Base-by-base conservation (phyloP, 345 rosid genomes). In the Arabidopsis suecica region DNA sequence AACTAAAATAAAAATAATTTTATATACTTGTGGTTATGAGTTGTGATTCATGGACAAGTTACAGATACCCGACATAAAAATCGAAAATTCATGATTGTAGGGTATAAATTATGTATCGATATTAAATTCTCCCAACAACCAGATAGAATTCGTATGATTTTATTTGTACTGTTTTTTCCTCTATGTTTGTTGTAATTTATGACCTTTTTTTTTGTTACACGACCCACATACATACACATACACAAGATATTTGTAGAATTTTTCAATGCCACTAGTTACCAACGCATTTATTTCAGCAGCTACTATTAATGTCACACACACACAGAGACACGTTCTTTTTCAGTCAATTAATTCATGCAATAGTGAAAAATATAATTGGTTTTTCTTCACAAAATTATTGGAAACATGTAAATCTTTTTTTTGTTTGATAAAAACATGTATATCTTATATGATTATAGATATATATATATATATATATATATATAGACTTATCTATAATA, bases 111-210 rank as follows among this genome's bases (percentile, higher is more conserved):
- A 58, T 37, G 32, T 48, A 45, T 74, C 13, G 44, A 58, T 55
- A 75, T 76, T 76, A 6, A 68, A 53, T 76, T 16, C 8, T 32
- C 5, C 33, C 69, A 68, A 76, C 79, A 42, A 76, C 74, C 57
- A 68, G 69, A 75, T 48, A 67, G 14, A 49, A 50, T 74, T 57
- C 60, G 42, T 58, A 75, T 73, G 42, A 13, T 65, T 45, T 54
- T 34, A 28, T 25, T 28, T 57, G 9, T 44, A 65, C 40, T 59
- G 9, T 49, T 30, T 9, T 42, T 40, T 50, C 33, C 3, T 47
- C 34, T 47, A n/a, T 57, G 47, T 7, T 42, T 54, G 7, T 38
- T 25, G 30, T 2, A 28, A 67, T 6, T 49, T 60, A 18, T 38
- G 61, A 59, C 45, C 13, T 30, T 62, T 65, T 36, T 32, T n/a